These are phyloP conservation scores for Penicillium palitans DNA, from an alignment of 2,329 filamentous ascomycete species.

Conservation along the genomic window DNA sequence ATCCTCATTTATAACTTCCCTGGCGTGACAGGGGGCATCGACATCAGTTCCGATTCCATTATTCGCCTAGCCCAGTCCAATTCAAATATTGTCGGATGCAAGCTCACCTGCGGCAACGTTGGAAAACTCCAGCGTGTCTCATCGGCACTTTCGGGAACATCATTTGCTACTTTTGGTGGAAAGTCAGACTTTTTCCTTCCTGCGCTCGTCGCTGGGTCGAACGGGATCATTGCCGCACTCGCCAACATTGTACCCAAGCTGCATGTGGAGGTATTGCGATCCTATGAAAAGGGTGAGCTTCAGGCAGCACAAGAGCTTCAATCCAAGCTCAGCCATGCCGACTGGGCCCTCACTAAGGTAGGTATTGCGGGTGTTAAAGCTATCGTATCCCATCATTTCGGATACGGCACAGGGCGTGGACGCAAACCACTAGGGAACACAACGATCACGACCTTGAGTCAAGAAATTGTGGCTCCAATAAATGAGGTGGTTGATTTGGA, in stretches of 20 bases:
- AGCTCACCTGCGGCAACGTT: conserved; percentile 65
- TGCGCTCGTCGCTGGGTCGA: conserved; percentile 70
- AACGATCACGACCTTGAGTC: not conserved
- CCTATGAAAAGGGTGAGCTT: conserved; percentile 67
- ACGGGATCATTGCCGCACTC: conserved; percentile 76
- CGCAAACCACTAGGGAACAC: not conserved
- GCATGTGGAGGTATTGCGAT: conserved; percentile 71
- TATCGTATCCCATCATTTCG: conserved; percentile 73
- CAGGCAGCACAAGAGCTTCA: conserved; percentile 71
- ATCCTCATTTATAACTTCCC: conserved; percentile 68
- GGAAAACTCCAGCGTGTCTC: conserved; percentile 63
- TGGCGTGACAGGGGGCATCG: conserved; percentile 56
- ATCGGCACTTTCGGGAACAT: conserved; percentile 28
- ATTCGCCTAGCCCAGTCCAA: conserved; percentile 50
- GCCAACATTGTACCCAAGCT: conserved; percentile 79
- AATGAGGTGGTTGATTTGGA: not conserved
- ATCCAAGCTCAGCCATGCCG: conserved; percentile 67
- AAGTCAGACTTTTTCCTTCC: conserved; percentile 80
- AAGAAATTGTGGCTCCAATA: not conserved
- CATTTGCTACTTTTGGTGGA: conserved; percentile 77
- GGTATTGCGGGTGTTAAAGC: conserved; percentile 77
- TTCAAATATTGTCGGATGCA: conserved; percentile 62
- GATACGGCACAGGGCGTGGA: conserved; percentile 57
- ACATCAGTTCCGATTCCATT: conserved; percentile 62
- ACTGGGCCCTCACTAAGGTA: conserved; percentile 76